These are phyloP conservation scores for Teunomyces tritomae DNA, from an alignment of 805 yeast genomes.

Conservation along the genomic window DNA sequence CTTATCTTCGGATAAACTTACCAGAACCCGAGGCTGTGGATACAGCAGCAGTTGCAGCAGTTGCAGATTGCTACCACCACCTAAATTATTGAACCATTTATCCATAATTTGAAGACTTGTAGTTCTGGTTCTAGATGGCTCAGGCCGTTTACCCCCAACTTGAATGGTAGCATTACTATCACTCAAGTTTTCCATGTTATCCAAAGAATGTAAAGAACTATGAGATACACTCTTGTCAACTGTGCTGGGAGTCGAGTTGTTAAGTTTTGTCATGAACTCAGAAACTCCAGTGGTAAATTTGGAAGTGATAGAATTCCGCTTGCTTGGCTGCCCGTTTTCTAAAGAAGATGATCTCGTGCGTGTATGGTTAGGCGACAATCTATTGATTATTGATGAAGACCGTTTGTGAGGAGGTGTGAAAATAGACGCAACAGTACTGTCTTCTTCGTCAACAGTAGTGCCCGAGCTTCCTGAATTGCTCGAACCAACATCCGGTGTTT, in stretches of 20 bases:
- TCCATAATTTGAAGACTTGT: constrained; percentile 43
- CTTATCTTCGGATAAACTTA: constrained; percentile 7
- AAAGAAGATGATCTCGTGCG: constrained; percentile 40
- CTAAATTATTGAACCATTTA: constrained; percentile 40
- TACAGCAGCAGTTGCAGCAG: constrained; percentile 1
- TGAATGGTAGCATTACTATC: constrained; percentile 9
- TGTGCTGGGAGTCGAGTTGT: constrained; percentile 14
- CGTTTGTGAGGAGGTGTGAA: constrained; percentile 8
- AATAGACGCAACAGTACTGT: constrained; percentile 2
- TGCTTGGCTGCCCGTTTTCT: constrained; percentile 17
- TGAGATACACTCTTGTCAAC: constrained; percentile 21
- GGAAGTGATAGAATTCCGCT: constrained; percentile 35
- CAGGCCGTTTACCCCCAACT: constrained; percentile 18
- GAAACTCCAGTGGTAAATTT: constrained; percentile 40
- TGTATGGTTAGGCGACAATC: constrained; percentile 34
- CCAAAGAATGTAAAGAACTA: constrained; percentile 34
- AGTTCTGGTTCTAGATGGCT: constrained; percentile 29
- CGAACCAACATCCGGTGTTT: constrained; percentile 4
- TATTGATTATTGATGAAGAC: constrained; percentile 24
- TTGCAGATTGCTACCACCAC: constrained; percentile 7
- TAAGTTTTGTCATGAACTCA: constrained; percentile 42
- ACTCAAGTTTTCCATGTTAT: constrained; percentile 16
- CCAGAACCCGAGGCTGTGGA: constrained; percentile 4
- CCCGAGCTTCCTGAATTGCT: background rate
- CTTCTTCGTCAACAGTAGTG: constrained; percentile 6